A percentile compares a stretch with the other conserved stretches of the same genome.
phyloP scores from a whole-genome alignment of 1,284 basidiomycete species.

The Jaminaea rosea region DNA sequence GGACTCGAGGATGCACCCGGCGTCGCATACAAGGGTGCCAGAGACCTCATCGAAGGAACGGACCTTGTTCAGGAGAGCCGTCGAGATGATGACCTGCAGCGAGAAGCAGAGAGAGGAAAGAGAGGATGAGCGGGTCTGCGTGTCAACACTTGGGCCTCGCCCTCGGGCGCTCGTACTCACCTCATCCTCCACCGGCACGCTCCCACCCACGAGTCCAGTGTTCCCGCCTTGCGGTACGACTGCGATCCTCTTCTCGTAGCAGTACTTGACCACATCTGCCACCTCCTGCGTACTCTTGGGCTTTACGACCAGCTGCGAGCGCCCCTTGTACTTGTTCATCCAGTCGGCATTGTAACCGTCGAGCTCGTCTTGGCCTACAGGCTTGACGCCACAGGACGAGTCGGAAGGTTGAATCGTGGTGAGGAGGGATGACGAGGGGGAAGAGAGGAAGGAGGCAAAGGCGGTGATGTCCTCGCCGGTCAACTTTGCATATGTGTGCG shows the following conservation, averaged over 20 bases:
- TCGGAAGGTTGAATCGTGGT: slow-evolving; percentile 49
- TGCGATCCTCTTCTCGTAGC: slow-evolving; percentile 46
- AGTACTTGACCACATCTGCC: slow-evolving; percentile 57
- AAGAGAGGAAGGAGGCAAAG: slow-evolving; percentile 51
- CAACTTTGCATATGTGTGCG: slow-evolving; percentile 50
- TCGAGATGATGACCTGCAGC: slow-evolving; percentile 73
- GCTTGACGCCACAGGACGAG: slow-evolving; percentile 7
- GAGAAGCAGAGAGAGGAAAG: too few relatives aligned
- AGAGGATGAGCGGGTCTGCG: too few relatives aligned
- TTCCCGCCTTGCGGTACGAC: slow-evolving; percentile 97
- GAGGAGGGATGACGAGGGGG: slow-evolving; percentile 49
- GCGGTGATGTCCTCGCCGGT: slow-evolving; percentile 50
- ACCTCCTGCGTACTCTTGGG: slow-evolving; percentile 82
- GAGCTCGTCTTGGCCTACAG: slow-evolving; percentile 58
- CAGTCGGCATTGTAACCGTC: slow-evolving; percentile 81
- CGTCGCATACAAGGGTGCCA: slow-evolving; percentile 60
- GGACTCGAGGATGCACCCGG: slow-evolving; percentile 87
- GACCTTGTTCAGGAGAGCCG: slow-evolving; percentile 72
- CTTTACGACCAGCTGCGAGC: slow-evolving; percentile 73
- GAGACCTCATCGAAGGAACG: slow-evolving; percentile 73
- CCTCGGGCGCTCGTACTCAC: too few relatives aligned
- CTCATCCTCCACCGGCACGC: slow-evolving; percentile 83
- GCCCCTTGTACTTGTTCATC: slow-evolving; percentile 91
- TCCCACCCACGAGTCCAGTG: slow-evolving; percentile 92
- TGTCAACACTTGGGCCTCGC: too few relatives aligned